Percentiles rank a stretch among this genome's conserved stretches.
Conservation (phyloP, 2,329 filamentous ascomycete genomes). For the Trichoderma koningii region DNA sequence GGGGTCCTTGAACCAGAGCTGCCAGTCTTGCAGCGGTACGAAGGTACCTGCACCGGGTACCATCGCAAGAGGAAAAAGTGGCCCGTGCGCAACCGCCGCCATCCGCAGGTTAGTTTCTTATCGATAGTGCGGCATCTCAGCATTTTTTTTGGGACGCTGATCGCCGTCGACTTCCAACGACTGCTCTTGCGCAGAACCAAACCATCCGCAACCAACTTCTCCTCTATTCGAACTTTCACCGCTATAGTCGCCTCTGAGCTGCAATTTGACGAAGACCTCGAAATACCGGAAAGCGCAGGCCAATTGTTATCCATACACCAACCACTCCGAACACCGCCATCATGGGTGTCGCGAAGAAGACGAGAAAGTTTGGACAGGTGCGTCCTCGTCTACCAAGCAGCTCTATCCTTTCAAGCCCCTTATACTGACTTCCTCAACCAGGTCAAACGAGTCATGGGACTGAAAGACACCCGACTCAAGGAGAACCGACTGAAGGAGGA, state of each 20-base stretch:
- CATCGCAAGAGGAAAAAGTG: constrained; percentile 27
- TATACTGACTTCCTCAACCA: constrained; percentile 34
- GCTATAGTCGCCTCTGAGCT: neutral
- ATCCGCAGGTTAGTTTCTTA: constrained; percentile 28
- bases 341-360: constrained; percentile 90
- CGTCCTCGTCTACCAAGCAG: constrained; percentile 38
- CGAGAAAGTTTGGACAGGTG: constrained; percentile 82
- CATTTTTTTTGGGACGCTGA: constrained; percentile 21
- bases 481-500: constrained; percentile 74
- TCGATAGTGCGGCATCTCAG: constrained; percentile 29
- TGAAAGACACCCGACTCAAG: constrained; percentile 77
- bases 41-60: neutral
- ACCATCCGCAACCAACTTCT: neutral
- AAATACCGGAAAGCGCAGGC: neutral
- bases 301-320: neutral
- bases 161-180: constrained; percentile 8
- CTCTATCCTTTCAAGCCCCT: constrained; percentile 28
- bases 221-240: neutral
- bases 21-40: neutral
- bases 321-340: constrained; percentile 11
- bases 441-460: constrained; percentile 81
- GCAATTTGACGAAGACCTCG: neutral
- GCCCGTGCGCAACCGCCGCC: constrained; percentile 39
- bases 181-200: neutral
- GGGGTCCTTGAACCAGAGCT: neutral